A percentile compares a stretch with the other conserved stretches of the same genome.
phyloP scores from a whole-genome alignment of 176 grass and related monocot genomes.

The Ananas comosus region DNA sequence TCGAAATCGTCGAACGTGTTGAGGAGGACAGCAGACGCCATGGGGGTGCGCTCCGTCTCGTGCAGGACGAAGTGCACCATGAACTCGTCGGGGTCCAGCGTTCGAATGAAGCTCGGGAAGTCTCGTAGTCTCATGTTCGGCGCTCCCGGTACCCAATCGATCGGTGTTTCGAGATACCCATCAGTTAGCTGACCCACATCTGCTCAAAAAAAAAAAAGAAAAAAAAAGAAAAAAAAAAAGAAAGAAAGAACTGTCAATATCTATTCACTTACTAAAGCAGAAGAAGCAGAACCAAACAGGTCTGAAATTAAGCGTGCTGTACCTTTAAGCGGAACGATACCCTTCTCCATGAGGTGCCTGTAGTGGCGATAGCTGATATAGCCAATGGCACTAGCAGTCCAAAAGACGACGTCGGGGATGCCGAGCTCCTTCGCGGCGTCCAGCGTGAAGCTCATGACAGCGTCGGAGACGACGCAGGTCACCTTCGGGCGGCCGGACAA shows the following conservation, averaged over 20 bases:
- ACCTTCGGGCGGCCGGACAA: not conserved
- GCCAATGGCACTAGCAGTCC: conserved; percentile 1
- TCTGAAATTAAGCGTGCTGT: not conserved
- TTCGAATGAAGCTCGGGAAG: conserved; percentile 8
- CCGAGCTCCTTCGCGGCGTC: conserved; percentile 7
- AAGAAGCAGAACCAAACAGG: not conserved
- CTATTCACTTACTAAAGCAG: not conserved
- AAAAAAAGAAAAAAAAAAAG: no score
- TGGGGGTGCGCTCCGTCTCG: not conserved
- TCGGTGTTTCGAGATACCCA: conserved; percentile 2
- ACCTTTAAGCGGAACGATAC: conserved; percentile 8
- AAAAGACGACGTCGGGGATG: not conserved
- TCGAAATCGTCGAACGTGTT: conserved; percentile 15
- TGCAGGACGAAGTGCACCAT: not conserved
- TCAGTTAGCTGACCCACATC: conserved; percentile 2
- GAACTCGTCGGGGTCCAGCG: not conserved
- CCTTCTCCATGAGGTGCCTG: not conserved
- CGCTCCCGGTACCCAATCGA: not conserved
- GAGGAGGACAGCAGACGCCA: conserved; percentile 4
- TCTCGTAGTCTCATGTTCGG: conserved; percentile 10
- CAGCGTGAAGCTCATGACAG: conserved; percentile 9
- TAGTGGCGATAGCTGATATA: not conserved
- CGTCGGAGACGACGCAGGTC: conserved; percentile 6
- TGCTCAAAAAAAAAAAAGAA: not conserved
- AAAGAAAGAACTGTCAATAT: not conserved